Base-by-base conservation (phyloP, 192 early-diverging fungal genomes). In the Lunasporangiospora selenospora region DNA sequence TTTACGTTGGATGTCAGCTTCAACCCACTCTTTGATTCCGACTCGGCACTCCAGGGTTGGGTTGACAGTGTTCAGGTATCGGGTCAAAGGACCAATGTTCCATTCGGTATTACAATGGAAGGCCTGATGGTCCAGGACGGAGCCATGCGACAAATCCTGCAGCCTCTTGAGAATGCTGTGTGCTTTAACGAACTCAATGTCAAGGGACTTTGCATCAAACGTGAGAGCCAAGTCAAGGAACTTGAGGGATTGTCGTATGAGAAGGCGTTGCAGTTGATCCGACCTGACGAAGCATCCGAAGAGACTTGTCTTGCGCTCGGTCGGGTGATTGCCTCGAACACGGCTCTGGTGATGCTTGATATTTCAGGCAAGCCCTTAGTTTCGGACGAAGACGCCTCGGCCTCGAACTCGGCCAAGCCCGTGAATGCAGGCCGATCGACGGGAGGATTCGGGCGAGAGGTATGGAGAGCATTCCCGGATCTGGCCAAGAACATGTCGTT, bases 1-100 rank as follows among this genome's bases (percentile, higher is more conserved):
- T 73, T 73, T 16, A 73, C 69, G 34, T 19, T 73, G 2, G 69
- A 73, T 58, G 69, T 73, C 19, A 58, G 69, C 13, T 55, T 63
- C 12, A 73, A 73, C 40, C 39, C 48, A 6, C 41, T 73, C n/a
- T 73, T 73, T 41, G 54, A 73, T 29, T 45, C 53, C 15, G 55
- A 73, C 36, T 38, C 12, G 3, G 50, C 69, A 19, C 39, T 58
- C 23, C 49, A 58, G 40, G 27, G 47, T 21, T 73, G 69, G 69
- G 19, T 24, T 19, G 38, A 63, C 13, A 58, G 52, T 27, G 4
- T 73, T 33, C 19, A 24, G 4, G 50, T 33, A 12, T 18, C 47
- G 1, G 49, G 33, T 5, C 1, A 31, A 10, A 4, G n/a, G 18
- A 23, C 45, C 1, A 37, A 36, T 37, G 54, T 54, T 30, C 69